Percentiles rank a stretch among this genome's conserved stretches.
Conservation (phyloP, 208 protist species). For the Acanthamoeba quina region DNA sequence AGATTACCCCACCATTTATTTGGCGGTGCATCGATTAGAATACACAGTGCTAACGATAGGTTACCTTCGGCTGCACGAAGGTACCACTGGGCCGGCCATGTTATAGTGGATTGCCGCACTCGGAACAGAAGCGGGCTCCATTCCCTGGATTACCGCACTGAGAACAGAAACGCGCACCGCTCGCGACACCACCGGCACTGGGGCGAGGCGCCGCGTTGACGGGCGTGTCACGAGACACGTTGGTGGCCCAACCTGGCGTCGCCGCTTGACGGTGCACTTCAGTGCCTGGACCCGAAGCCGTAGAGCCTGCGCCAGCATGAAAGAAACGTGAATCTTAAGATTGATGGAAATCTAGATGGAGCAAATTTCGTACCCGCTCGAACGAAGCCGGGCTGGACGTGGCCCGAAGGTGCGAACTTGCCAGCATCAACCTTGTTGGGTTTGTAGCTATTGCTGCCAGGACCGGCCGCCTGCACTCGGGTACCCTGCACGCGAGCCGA, state of each 20-base stretch:
- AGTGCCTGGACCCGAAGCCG: constrained; percentile 32
- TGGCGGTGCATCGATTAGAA: no score
- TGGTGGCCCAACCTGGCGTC: constrained; percentile 26
- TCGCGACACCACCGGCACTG: not conserved
- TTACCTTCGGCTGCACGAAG: not conserved
- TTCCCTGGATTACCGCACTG: not conserved
- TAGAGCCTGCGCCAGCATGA: not conserved
- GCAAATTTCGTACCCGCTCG: constrained; percentile 11
- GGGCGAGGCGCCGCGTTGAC: not conserved
- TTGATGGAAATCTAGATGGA: not conserved
- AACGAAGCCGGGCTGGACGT: not conserved
- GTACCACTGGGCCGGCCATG: not conserved
- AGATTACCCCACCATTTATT: no score
- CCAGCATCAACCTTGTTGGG: constrained; percentile 47
- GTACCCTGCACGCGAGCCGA: constrained; percentile 29
- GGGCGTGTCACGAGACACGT: not conserved
- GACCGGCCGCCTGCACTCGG: constrained; percentile 18
- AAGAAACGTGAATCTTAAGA: not conserved
- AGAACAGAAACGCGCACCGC: constrained; percentile 28
- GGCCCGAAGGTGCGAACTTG: constrained; percentile 32
- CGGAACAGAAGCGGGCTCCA: constrained; percentile 48
- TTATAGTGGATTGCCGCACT: constrained; percentile 31
- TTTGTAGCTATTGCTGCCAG: constrained; percentile 37
- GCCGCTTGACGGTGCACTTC: not conserved
- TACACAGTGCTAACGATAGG: not conserved